Evolutionary conservation across 2,329 filamentous ascomycete genomes (phyloP), one percentile per base, ranked within the genome.

Genomic region (Microdochium trichocladiopsis): DNA sequence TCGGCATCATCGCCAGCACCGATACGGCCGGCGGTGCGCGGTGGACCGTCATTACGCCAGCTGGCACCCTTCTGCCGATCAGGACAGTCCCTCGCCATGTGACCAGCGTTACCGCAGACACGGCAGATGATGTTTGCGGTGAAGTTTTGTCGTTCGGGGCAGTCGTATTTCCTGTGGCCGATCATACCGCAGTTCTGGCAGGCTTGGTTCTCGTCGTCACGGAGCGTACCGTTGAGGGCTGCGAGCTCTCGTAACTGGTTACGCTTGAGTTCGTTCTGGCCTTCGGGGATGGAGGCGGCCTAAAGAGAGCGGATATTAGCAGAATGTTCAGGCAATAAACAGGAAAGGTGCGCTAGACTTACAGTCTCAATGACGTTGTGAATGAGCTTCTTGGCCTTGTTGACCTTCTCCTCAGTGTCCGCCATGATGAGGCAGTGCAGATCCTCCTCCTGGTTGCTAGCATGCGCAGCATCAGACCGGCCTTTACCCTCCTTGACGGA

Each of bases 401-500:
- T 95, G 69, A 99, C 92, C 77, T 99, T 99, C 57, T 99, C 94
- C 76, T 99, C 95, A 36, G 93, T 97, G 67, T 99, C 94, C 66
- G 94, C 94, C 94, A 99, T 99, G 75, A 99, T 97, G 69, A 99
- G 78, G 73, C 94, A 99, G 74, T 99, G 94, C 53, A 99, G 80
- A 70, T 99, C 94, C 75, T 99, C 94, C 78, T 99, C 94, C 81
- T 99, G 94, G 79, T 99, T 99, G 82, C 94, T 97, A 71, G 93
- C 91, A 74, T 99, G 94, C 76, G 94, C 94, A 64, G 94, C 94
- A 72, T 99, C 94, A 76, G 94, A 97, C 61, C 94, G 91, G 61
- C 94, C 94, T 72, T 99, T 99, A 78, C 94, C 94, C 82, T 99
- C 94, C 75, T 99, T 99, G 70, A 99, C 94, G 64, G 94, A 99